Conservation (phyloP, 306 rosid genomes). For the Argentina anserina region DNA sequence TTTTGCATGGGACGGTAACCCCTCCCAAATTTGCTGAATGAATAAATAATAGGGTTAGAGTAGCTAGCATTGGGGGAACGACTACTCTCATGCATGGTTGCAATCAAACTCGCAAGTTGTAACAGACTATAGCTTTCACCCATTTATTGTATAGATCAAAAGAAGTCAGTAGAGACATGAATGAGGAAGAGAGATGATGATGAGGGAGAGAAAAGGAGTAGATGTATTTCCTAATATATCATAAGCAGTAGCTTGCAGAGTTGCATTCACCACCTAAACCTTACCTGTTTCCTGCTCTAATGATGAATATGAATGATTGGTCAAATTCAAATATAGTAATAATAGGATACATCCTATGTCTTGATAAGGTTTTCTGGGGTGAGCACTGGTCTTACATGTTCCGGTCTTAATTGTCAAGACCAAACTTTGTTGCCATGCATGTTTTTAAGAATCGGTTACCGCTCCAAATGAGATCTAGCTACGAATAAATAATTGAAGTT, state of each 20-base stretch:
- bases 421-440: neutral
- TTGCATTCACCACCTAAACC: neutral
- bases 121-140: neutral
- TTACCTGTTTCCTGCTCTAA: neutral
- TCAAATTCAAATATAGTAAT: neutral
- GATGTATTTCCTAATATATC: neutral
- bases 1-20: no score
- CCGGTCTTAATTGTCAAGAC: neutral
- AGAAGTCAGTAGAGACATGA: neutral
- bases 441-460: neutral
- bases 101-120: neutral
- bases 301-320: neutral
- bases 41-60: neutral
- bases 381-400: neutral
- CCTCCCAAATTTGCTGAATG: no score
- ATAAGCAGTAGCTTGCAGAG: no score
- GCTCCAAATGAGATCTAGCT: neutral
- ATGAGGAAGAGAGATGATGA: neutral
- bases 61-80: neutral
- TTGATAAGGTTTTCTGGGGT: conserved; percentile 1
- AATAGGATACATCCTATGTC: no score
- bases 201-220: neutral
- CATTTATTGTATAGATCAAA: neutral
- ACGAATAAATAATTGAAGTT: neutral
- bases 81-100: neutral